Base-by-base conservation (phyloP, 352 stramenopile species). In the Phytopythium ostracodes region DNA sequence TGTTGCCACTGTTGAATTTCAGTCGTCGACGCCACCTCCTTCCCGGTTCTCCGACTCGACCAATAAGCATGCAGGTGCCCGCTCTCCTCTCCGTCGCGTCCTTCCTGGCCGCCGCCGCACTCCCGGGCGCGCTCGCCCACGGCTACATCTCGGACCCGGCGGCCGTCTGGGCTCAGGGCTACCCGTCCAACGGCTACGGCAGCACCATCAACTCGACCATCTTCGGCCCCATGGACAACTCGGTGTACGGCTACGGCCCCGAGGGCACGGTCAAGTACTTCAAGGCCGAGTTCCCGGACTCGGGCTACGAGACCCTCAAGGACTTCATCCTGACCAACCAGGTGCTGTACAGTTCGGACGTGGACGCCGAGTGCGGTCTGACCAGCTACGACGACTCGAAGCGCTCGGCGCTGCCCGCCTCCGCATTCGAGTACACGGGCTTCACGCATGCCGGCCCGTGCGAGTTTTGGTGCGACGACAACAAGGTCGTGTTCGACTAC, bases 401-500 rank as follows among this genome's bases (percentile, higher is more conserved):
- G 40, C 55, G 55, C 4, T 75, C 67, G 9, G 63, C 74, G 40
- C 58, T 86, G 29, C 73, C 75, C 5, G 67, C 69, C 22, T 64
- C 55, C 7, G 49, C 70, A 49, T 62, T 87, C 47, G 74, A 65
- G 49, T 80, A 73, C 68, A 70, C 73, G 20, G 73, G 77, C 1
- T 89, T 89, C 65, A 80, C 75, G 14, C 81, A 91, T 63, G 62
- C 74, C 1, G 77, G 79, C 6, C 76, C 73, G 40, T 91, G 81
- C 47, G 79, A 91, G 53, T 65, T 83, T 43, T 88, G 77, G 75
- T 87, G 77, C 49, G 78, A 81, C 56, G 71, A 83, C 60, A 78
- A 63, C 61, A 81, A 79, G 51, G 62, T 91, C 35, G 59, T 72
- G 27, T 81, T 74, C 50, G 73, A 75, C 15, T 54, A 75, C 44